Evolutionary conservation across 2,329 filamentous ascomycete genomes (phyloP).

Genomic region (Orbilia oligospora): DNA sequence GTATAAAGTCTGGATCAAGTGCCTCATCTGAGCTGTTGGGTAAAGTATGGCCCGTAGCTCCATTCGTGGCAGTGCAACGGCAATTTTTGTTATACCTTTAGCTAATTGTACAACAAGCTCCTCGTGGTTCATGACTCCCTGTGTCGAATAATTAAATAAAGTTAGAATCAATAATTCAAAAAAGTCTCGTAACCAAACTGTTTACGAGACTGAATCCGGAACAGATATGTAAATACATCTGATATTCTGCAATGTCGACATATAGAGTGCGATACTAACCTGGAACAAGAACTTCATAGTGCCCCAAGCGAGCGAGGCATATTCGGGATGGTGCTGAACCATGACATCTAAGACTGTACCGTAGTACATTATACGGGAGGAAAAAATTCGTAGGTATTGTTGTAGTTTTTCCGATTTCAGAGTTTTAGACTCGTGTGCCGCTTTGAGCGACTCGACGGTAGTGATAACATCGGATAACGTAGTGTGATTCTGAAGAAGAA

Average conservation of each 20-base stretch:
- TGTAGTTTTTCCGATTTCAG: conserved; percentile 3
- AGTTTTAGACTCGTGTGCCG: neutral
- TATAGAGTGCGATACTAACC: neutral
- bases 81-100: conserved; percentile 14
- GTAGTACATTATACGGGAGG: conserved; percentile 10
- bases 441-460: neutral
- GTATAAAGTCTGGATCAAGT: conserved; percentile 2
- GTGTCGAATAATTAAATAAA: neutral
- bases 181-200: no score
- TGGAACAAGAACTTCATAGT: conserved; percentile 16
- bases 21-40: conserved; percentile 8
- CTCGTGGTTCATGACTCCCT: conserved; percentile 19
- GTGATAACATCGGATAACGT: neutral
- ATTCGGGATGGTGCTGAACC: conserved; percentile 8
- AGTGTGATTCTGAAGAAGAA: neutral
- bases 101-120: conserved; percentile 12
- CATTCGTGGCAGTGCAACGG: neutral
- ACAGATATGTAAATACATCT: no score
- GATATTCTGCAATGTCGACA: no score
- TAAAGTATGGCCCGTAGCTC: conserved; percentile 17
- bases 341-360: neutral
- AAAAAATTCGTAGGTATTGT: neutral
- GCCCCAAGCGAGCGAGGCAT: neutral
- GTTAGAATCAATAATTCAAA: neutral
- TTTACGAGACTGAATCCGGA: no score